Evolutionary conservation across 148 eudicot genomes (phyloP), one percentile per base, ranked within the genome.

Genomic region (Tetragonia tetragonoides): DNA sequence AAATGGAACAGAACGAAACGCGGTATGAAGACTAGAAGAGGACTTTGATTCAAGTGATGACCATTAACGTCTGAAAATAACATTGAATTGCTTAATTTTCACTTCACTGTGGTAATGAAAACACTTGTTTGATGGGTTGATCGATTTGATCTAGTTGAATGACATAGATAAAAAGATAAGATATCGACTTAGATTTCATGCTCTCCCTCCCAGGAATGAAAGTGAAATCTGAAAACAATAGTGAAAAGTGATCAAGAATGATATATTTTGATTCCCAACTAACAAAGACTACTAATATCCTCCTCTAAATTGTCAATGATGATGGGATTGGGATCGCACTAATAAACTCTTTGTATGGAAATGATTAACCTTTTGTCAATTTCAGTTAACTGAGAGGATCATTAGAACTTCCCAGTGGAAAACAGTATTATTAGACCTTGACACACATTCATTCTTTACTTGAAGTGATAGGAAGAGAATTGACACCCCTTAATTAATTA

Each of bases 351-450:
- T 62, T 21, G 21, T 21, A 66, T 14, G 41, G 66, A 37, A 56
- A 81, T 77, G 80, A 72, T 81, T 28, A 81, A 68, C 42, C 74
- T 77, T 77, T 77, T 68, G 78, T 80, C 82, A 74, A 61, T 46
- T 68, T 68, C 62, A 80, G 68, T 42, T 14, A 75, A 67, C 51
- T 66, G 57, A 66, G 24, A 15, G 38, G 70, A 71, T 69, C 41
- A 57, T 68, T 76, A 53, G 21, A 79, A 75, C 4, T 11, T 17
- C 8, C 69, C 56, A 80, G 81, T 78, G 84, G 84, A 78, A 87
- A 85, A 83, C 68, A 78, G 46, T 79, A 79, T 71, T 53, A 82
- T 78, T 66, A 78, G 73, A 74, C 74, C 75, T 80, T 76, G 74
- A 84, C 57, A 66, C 56, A 60, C 40, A 66, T 76, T 70, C 40